A percentile compares a stretch with the other conserved stretches of the same genome.
Evolutionary conservation across 2,329 filamentous ascomycete species (phyloP).

Genomic region (Aspergillus aculeatus): DNA sequence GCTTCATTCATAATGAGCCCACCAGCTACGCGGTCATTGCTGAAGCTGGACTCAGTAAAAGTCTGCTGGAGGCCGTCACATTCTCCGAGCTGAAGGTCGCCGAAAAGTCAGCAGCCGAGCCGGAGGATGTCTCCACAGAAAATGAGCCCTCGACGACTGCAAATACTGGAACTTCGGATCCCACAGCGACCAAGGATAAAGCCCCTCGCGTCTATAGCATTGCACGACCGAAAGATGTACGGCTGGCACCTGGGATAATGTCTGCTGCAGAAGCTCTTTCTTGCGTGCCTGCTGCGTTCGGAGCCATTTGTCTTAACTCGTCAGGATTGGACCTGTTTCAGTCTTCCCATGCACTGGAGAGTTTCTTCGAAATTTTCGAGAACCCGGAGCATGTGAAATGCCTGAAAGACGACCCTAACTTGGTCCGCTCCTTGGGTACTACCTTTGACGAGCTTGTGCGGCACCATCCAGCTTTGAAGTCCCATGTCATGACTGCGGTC

Average conservation of each 20-base stretch:
- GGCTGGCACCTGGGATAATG: slow-evolving; percentile 69
- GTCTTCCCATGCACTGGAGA: slow-evolving; percentile 75
- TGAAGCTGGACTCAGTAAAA: slow-evolving; percentile 86
- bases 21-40: slow-evolving; percentile 96
- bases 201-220: slow-evolving; percentile 32
- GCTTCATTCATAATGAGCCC: slow-evolving; percentile 97
- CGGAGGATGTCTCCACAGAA: slow-evolving; percentile 33
- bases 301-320: slow-evolving; percentile 89
- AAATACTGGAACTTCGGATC: slow-evolving; percentile 25
- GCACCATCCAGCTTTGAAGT: slow-evolving; percentile 83
- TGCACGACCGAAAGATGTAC: slow-evolving; percentile 28
- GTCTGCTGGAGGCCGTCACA: slow-evolving; percentile 78
- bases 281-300: slow-evolving; percentile 82
- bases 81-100: slow-evolving; percentile 38
- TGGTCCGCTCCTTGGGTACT: slow-evolving; percentile 72
- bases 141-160: slow-evolving; percentile 38
- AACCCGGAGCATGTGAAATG: slow-evolving; percentile 84
- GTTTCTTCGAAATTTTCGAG: slow-evolving; percentile 95
- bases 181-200: slow-evolving; percentile 20
- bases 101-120: slow-evolving; percentile 31
- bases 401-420: slow-evolving; percentile 70
- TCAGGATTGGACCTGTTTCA: slow-evolving; percentile 84
- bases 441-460: slow-evolving; percentile 92
- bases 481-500: slow-evolving; percentile 77
- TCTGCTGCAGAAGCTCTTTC: slow-evolving; percentile 86